A percentile compares a stretch with the other conserved stretches of the same genome.
Evolutionary conservation across 495 filamentous ascomycete species (phyloP).

Genomic region (Platismatia glauca): DNA sequence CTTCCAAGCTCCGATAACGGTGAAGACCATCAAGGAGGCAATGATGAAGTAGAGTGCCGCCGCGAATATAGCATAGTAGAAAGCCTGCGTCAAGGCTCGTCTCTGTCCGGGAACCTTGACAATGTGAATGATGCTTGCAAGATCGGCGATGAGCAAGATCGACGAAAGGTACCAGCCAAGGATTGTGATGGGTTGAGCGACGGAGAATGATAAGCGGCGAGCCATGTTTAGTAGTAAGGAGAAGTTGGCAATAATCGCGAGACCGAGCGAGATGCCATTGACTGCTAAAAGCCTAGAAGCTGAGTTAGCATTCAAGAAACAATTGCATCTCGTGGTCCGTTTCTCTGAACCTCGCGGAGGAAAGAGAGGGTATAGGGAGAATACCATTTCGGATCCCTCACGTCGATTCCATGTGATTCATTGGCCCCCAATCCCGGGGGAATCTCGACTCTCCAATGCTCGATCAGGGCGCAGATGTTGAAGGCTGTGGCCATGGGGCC

Average conservation of each 20-base stretch:
- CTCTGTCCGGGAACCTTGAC: slow-evolving; percentile 38
- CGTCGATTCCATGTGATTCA: slow-evolving; percentile 40
- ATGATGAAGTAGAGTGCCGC: slow-evolving; percentile 69
- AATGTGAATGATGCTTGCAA: slow-evolving; percentile 44
- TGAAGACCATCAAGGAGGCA: slow-evolving; percentile 58
- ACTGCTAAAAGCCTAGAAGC: slow-evolving; percentile 51
- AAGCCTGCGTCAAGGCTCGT: slow-evolving; percentile 57
- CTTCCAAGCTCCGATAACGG: slow-evolving; percentile 53
- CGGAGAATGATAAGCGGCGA: slow-evolving; percentile 45
- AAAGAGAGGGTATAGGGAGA: slow-evolving; percentile 8
- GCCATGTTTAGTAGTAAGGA: slow-evolving; percentile 67
- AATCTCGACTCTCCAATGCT: slow-evolving; percentile 61
- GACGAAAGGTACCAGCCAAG: slow-evolving; percentile 59
- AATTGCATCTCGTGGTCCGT: background rate
- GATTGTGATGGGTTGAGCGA: slow-evolving; percentile 59
- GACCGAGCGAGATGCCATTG: slow-evolving; percentile 63
- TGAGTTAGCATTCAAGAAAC: slow-evolving; percentile 1
- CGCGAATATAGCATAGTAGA: slow-evolving; percentile 73
- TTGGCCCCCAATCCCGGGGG: slow-evolving; percentile 42
- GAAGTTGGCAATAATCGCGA: slow-evolving; percentile 64
- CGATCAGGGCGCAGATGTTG: slow-evolving; percentile 66
- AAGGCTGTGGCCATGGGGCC: slow-evolving; percentile 79
- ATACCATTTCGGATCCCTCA: slow-evolving; percentile 64
- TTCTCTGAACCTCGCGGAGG: background rate
- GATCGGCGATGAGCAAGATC: slow-evolving; percentile 52